Evolutionary conservation across 106 monocot species (phyloP).

Genomic region (Chionographis japonica): DNA sequence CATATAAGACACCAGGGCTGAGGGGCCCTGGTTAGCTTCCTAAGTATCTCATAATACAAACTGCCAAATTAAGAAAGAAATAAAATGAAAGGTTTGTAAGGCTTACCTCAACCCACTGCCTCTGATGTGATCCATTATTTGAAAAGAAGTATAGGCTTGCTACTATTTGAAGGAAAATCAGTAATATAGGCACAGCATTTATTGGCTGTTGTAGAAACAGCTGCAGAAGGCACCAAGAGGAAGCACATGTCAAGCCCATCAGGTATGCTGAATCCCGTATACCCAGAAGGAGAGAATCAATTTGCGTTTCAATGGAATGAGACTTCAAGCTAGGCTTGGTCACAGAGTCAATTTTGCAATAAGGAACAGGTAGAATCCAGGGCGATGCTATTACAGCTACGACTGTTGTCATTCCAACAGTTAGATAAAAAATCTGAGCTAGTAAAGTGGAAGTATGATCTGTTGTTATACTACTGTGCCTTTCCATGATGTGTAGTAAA

Average conservation of each 20-base stretch:
- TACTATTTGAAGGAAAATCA: constrained; percentile 61
- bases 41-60: not conserved
- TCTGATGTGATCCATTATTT: constrained; percentile 22
- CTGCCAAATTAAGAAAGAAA: constrained; percentile 7
- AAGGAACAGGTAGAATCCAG: constrained; percentile 42
- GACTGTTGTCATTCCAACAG: constrained; percentile 25
- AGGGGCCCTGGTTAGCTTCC: no score
- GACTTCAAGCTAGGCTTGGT: constrained; percentile 2
- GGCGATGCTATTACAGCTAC: constrained; percentile 39
- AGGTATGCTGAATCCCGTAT: constrained; percentile 37
- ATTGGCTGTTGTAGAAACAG: constrained; percentile 76
- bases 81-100: not conserved
- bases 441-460: constrained; percentile 33
- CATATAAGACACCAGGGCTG: no score
- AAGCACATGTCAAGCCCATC: constrained; percentile 47
- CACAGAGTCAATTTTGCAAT: not conserved
- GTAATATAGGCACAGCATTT: constrained; percentile 62
- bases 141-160: constrained; percentile 60
- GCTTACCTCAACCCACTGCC: constrained; percentile 72
- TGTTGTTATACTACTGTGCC: constrained; percentile 8
- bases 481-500: constrained; percentile 35
- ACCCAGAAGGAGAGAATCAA: constrained; percentile 14
- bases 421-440: constrained; percentile 45
- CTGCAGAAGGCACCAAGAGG: constrained; percentile 88
- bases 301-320: constrained; percentile 1